Conservation (phyloP, 352 stramenopile genomes). For the Globisporangium nunn region DNA sequence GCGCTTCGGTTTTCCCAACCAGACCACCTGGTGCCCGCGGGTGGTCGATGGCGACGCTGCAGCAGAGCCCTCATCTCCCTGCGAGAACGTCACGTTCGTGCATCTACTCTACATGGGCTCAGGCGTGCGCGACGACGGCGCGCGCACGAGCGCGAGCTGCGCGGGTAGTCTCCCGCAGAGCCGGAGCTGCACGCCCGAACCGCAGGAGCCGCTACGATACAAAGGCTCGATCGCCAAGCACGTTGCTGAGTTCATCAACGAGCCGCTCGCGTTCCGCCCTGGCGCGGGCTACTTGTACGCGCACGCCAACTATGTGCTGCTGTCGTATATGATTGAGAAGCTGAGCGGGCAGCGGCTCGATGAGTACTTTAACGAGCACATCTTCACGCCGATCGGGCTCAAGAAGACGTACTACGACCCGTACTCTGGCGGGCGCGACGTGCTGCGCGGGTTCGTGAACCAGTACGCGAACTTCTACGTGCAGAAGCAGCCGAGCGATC, state of each 20-base stretch:
- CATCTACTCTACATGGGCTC: constrained; percentile 64
- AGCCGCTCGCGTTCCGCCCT: constrained; percentile 40
- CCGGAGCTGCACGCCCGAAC: background rate
- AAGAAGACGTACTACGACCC: constrained; percentile 47
- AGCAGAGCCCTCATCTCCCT: constrained; percentile 7
- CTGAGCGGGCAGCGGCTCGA: constrained; percentile 31
- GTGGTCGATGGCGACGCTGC: constrained; percentile 15
- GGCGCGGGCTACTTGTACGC: constrained; percentile 44
- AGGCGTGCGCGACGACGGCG: constrained; percentile 28
- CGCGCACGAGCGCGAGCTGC: background rate
- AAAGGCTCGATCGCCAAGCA: constrained; percentile 24
- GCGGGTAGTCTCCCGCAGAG: background rate
- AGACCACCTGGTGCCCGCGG: constrained; percentile 42
- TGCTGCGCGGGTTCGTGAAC: constrained; percentile 31
- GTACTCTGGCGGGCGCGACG: constrained; percentile 18
- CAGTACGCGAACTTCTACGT: constrained; percentile 52
- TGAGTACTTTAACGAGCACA: constrained; percentile 32
- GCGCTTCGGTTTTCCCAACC: constrained; percentile 37
- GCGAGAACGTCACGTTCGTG: constrained; percentile 49
- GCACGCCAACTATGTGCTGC: constrained; percentile 47
- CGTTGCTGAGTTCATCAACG: constrained; percentile 41
- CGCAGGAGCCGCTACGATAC: constrained; percentile 14
- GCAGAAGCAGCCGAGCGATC: constrained; percentile 6
- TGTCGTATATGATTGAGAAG: constrained; percentile 61
- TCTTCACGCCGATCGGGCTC: constrained; percentile 28